Conservation (phyloP, 106 monocot species). For the Dioscorea alata region DNA sequence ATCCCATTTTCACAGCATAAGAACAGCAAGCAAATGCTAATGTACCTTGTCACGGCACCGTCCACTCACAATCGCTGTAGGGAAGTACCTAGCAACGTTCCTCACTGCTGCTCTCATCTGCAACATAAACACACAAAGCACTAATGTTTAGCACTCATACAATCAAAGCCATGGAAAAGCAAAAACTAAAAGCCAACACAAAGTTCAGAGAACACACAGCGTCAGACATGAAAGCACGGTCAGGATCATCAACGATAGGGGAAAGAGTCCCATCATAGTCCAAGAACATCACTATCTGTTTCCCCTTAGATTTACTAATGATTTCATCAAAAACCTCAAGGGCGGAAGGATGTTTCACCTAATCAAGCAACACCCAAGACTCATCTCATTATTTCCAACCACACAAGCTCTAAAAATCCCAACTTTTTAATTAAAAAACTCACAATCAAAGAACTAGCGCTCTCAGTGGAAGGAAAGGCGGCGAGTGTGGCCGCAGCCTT, state of each 20-base stretch:
- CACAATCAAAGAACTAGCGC: background rate
- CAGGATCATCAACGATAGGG: slow-evolving; percentile 39
- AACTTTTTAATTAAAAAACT: background rate
- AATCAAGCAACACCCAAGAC: background rate
- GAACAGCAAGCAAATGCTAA: slow-evolving; percentile 8
- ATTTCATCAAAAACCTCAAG: slow-evolving; percentile 28
- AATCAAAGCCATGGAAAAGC: background rate
- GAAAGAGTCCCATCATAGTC: slow-evolving; percentile 42
- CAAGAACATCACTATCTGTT: slow-evolving; percentile 37
- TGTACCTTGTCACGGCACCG: slow-evolving; percentile 73
- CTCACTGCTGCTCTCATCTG: slow-evolving; percentile 77
- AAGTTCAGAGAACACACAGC: slow-evolving; percentile 9
- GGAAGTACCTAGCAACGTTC: slow-evolving; percentile 52
- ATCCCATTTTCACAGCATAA: too few relatives aligned
- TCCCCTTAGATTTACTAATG: slow-evolving; percentile 17
- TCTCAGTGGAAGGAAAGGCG: background rate
- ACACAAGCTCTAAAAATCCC: background rate
- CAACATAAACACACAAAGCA: background rate
- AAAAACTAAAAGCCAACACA: too few relatives aligned
- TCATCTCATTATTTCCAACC: background rate
- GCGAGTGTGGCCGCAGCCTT: background rate
- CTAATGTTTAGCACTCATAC: too few relatives aligned
- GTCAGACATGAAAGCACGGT: slow-evolving; percentile 35
- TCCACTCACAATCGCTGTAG: slow-evolving; percentile 82
- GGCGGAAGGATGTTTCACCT: slow-evolving; percentile 30